Percentiles rank a stretch among this genome's conserved stretches.
phyloP scores from a whole-genome alignment of 768 basidiomycete genomes.

The Cystofilobasidium macerans region DNA sequence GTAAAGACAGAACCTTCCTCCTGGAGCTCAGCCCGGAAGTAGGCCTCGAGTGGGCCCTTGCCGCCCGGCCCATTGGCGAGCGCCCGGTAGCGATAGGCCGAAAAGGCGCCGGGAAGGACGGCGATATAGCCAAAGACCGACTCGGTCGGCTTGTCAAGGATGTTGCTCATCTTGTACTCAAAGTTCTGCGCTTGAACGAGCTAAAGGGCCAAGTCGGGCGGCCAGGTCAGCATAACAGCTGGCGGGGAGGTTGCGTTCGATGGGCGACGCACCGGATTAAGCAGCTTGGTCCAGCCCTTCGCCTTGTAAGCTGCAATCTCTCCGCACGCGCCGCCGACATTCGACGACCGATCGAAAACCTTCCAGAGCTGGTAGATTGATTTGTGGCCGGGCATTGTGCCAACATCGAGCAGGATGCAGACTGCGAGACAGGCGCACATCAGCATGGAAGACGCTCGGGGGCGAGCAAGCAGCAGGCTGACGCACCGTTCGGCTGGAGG shows the following conservation, averaged over 20 bases:
- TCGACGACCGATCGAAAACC: constrained; percentile 20
- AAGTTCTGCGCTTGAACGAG: constrained; percentile 19
- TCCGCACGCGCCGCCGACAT: constrained; percentile 27
- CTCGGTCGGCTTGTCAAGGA: constrained; percentile 48
- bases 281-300: constrained; percentile 14
- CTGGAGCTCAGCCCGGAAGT: constrained; percentile 89
- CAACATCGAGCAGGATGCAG: constrained; percentile 27
- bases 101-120: constrained; percentile 21
- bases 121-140: constrained; percentile 56
- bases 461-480: background rate
- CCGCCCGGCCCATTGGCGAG: constrained; percentile 46
- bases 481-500: constrained; percentile 24
- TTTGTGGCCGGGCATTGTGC: constrained; percentile 15
- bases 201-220: background rate
- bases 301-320: constrained; percentile 25
- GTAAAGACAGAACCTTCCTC: constrained; percentile 28
- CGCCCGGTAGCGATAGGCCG: constrained; percentile 54
- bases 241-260: background rate
- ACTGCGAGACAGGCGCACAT: background rate
- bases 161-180: constrained; percentile 51
- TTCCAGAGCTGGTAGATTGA: constrained; percentile 27
- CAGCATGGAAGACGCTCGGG: background rate
- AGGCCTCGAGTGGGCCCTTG: constrained; percentile 42
- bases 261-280: constrained; percentile 7
- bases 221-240: background rate